A percentile compares a stretch with the other conserved stretches of the same genome.
phyloP scores from a whole-genome alignment of 208 protist genomes.

The Leishmania guyanensis region DNA sequence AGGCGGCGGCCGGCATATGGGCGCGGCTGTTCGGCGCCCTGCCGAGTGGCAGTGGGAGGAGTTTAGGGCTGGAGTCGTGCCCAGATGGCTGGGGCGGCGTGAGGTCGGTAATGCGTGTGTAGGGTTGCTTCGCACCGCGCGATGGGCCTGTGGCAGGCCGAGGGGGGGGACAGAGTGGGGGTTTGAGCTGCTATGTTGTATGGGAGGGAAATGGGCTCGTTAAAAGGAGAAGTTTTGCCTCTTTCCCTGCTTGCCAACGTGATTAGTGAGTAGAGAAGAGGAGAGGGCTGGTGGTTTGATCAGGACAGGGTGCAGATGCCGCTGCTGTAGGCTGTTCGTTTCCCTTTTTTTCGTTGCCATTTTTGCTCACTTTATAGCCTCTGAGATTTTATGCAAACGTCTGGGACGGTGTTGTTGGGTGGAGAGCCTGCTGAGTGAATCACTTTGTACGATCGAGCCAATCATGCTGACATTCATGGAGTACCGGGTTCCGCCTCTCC shows the following conservation, averaged over 20 bases:
- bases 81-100: no score
- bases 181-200: no score
- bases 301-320: not conserved
- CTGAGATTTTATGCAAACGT: not conserved
- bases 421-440: not conserved
- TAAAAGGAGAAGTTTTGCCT: no score
- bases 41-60: no score
- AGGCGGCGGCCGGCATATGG: no score
- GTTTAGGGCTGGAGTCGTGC: no score
- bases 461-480: not conserved
- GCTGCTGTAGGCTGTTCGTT: not conserved
- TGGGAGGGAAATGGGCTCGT: no score
- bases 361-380: not conserved
- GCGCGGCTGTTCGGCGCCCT: no score
- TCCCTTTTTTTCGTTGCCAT: not conserved
- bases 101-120: no score
- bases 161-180: no score
- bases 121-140: no score
- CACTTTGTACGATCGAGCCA: not conserved
- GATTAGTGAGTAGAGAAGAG: not conserved
- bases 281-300: not conserved
- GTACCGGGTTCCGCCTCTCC: not conserved
- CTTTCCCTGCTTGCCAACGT: not conserved
- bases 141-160: no score
- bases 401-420: not conserved